Conservation (phyloP, 1,284 basidiomycete species). For the Neonothopanus nambi region DNA sequence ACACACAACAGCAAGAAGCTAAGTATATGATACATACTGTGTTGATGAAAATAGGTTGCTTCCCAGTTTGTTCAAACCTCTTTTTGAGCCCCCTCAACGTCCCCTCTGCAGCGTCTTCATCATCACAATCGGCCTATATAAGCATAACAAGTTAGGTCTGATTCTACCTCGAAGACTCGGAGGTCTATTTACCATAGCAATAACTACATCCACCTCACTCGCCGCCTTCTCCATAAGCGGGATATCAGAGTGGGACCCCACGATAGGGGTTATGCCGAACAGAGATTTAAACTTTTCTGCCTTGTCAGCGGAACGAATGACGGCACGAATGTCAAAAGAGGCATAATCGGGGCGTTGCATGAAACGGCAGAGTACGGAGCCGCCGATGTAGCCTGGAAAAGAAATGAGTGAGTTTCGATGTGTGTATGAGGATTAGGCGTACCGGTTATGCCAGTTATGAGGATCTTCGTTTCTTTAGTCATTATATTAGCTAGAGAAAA, state of each 20-base stretch:
- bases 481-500: no score
- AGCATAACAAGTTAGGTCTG: no score
- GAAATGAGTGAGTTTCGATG: neutral
- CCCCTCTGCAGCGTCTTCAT: slow-evolving; percentile 38
- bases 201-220: slow-evolving; percentile 34
- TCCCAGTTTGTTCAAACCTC: slow-evolving; percentile 41
- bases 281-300: slow-evolving; percentile 35
- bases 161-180: neutral
- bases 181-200: slow-evolving; percentile 29
- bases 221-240: slow-evolving; percentile 30
- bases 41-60: slow-evolving; percentile 47
- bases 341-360: slow-evolving; percentile 35
- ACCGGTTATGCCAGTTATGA: slow-evolving; percentile 17
- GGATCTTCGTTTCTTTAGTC: slow-evolving; percentile 6
- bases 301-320: slow-evolving; percentile 43
- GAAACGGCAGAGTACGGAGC: slow-evolving; percentile 40
- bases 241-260: slow-evolving; percentile 40
- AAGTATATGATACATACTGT: slow-evolving; percentile 42
- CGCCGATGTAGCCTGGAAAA: slow-evolving; percentile 43
- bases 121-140: slow-evolving; percentile 42
- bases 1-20: neutral
- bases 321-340: slow-evolving; percentile 37
- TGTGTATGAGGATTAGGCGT: neutral
- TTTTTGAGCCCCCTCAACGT: slow-evolving; percentile 47
- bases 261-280: slow-evolving; percentile 36